A percentile compares a stretch with the other conserved stretches of the same genome.
These are phyloP conservation scores for Melianthus villosus DNA, from an alignment of 441 rosid species.

Conservation along the genomic window DNA sequence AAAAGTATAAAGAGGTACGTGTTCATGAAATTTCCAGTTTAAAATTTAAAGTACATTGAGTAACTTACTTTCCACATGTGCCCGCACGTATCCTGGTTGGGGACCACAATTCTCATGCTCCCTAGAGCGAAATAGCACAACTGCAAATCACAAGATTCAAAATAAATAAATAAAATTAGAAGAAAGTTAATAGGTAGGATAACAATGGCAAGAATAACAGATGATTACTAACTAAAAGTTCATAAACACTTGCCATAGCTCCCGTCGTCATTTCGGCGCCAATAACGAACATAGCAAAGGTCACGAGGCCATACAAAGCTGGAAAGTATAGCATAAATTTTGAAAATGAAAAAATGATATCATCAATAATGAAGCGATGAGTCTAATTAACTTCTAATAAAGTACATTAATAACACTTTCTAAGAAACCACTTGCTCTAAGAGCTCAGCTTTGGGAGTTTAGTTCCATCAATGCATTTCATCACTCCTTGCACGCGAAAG, in stretches of 20 bases:
- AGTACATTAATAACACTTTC: too few relatives aligned
- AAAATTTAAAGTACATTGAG: constrained; percentile 5
- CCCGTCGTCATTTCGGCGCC: constrained; percentile 96
- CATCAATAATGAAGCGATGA: too few relatives aligned
- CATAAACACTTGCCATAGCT: constrained; percentile 55
- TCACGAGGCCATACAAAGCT: constrained; percentile 99
- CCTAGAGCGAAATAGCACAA: constrained; percentile 92
- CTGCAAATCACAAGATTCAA: constrained; percentile 46
- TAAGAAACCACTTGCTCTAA: too few relatives aligned
- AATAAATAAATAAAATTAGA: neutral
- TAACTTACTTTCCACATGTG: constrained; percentile 86
- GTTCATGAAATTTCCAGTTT: too few relatives aligned
- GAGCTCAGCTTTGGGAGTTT: too few relatives aligned
- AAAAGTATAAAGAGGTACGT: too few relatives aligned
- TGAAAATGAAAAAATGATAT: too few relatives aligned
- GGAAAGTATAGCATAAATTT: too few relatives aligned
- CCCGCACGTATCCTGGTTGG: constrained; percentile 92
- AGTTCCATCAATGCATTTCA: too few relatives aligned
- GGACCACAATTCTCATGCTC: constrained; percentile 92
- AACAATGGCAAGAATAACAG: constrained; percentile 7
- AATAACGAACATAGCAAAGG: constrained; percentile 94
- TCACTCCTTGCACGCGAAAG: too few relatives aligned
- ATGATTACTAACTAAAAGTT: constrained; percentile 9
- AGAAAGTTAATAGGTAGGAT: neutral
- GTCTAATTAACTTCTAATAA: too few relatives aligned